phyloP scores from a whole-genome alignment of 495 filamentous ascomycete species.

The Mytilinidion resinicola region DNA sequence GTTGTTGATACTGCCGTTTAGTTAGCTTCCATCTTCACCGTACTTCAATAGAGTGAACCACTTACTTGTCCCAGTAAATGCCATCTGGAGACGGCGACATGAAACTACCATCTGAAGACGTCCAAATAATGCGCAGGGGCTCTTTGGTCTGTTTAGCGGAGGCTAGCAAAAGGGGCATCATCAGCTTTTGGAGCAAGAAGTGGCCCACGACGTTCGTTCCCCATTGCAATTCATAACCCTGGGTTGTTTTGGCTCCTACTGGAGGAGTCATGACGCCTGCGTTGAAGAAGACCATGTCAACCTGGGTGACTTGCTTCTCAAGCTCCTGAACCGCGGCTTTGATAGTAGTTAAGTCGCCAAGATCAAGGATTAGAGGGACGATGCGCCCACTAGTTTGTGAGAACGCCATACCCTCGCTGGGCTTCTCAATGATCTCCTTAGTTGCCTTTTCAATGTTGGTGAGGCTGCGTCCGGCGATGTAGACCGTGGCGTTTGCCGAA shows the following conservation, averaged over 20 bases:
- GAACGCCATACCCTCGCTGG: too few relatives aligned
- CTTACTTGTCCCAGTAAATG: background rate
- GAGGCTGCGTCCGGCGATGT: conserved; percentile 46
- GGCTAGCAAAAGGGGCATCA: conserved; percentile 14
- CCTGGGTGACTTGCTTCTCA: background rate
- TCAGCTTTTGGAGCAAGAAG: conserved; percentile 41
- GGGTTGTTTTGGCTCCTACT: conserved; percentile 28
- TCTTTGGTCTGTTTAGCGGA: background rate
- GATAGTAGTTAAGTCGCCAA: conserved; percentile 8
- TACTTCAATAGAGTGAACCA: too few relatives aligned
- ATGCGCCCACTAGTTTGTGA: background rate
- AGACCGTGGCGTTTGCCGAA: conserved; percentile 44
- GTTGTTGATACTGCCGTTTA: too few relatives aligned
- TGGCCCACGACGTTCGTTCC: conserved; percentile 40
- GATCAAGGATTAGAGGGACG: conserved; percentile 4
- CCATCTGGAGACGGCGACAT: background rate
- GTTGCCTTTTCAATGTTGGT: conserved; percentile 20
- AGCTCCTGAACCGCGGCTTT: conserved; percentile 3
- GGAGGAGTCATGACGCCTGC: conserved; percentile 15
- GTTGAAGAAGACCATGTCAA: conserved; percentile 18
- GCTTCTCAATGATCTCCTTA: too few relatives aligned
- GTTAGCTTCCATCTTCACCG: too few relatives aligned
- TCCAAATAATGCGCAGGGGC: background rate
- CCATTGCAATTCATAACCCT: conserved; percentile 41
- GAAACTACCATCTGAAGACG: background rate